phyloP scores from a whole-genome alignment of 2,329 filamentous ascomycete genomes.

The Neonectria ditissima region DNA sequence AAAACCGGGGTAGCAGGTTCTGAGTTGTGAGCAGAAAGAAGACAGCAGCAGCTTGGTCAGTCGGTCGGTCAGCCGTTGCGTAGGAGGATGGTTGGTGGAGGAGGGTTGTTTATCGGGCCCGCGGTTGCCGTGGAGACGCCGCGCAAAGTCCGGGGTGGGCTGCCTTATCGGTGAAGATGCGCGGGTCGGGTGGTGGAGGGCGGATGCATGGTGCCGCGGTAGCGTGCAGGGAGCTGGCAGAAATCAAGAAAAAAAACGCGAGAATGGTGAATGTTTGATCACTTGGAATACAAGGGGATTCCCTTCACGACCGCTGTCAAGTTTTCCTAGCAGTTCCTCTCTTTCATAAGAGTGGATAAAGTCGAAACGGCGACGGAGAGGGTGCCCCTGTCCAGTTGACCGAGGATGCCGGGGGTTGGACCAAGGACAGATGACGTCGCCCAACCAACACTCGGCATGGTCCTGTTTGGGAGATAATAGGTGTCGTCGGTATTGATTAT shows the following conservation, averaged over 20 bases:
- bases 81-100: slow-evolving; percentile 15
- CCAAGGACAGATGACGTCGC: slow-evolving; percentile 7
- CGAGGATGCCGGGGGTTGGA: slow-evolving; percentile 11
- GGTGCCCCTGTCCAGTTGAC: slow-evolving; percentile 11
- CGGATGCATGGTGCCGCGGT: slow-evolving; percentile 13
- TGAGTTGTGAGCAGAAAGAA: slow-evolving; percentile 27
- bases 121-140: slow-evolving; percentile 42
- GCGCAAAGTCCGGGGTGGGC: background rate
- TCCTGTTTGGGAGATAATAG: background rate
- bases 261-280: background rate
- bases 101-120: slow-evolving; percentile 42
- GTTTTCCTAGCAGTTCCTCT: background rate
- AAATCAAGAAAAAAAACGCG: slow-evolving; percentile 12
- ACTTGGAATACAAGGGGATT: background rate
- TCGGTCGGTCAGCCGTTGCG: slow-evolving; percentile 41
- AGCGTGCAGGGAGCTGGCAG: slow-evolving; percentile 12
- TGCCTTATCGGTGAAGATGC: slow-evolving; percentile 39
- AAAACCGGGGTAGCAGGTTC: slow-evolving; percentile 38
- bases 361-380: background rate
- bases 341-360: background rate
- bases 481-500: background rate
- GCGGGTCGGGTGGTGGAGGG: slow-evolving; percentile 11
- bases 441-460: slow-evolving; percentile 10
- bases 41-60: slow-evolving; percentile 14
- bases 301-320: background rate